Evolutionary conservation across 208 protist species (phyloP).

Genomic region (Plasmodiophora brassicae): DNA sequence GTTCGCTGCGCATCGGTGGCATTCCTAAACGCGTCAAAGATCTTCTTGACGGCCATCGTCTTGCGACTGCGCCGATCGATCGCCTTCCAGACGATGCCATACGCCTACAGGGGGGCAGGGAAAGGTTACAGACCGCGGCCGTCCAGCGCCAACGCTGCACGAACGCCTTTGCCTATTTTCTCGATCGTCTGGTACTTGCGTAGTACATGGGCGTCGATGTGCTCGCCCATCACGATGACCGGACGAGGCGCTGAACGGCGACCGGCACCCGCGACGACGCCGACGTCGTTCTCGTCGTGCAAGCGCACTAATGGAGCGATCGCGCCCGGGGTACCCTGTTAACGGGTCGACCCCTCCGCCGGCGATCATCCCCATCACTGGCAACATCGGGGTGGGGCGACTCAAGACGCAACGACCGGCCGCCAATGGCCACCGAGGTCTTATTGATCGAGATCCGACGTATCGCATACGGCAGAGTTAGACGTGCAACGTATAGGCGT

Average conservation of each 20-base stretch:
- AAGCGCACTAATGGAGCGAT: neutral
- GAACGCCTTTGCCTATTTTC: conserved; percentile 59
- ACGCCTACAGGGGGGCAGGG: conserved; percentile 36
- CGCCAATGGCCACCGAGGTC: no score
- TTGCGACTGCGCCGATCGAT: conserved; percentile 53
- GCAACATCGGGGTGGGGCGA: neutral
- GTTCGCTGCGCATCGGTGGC: conserved; percentile 69
- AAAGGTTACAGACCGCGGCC: neutral
- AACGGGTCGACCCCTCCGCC: neutral
- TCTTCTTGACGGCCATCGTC: conserved; percentile 69
- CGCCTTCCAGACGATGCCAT: conserved; percentile 64
- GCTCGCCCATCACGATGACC: conserved; percentile 43
- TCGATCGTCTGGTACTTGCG: conserved; percentile 58
- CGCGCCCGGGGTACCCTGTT: neutral
- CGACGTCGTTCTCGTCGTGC: neutral
- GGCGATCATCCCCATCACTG: neutral
- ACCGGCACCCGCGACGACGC: neutral
- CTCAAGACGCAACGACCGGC: no score
- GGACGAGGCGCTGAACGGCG: neutral
- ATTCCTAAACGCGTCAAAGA: conserved; percentile 72
- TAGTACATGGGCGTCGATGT: conserved; percentile 60
- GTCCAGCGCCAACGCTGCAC: neutral
- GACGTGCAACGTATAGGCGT: no score
- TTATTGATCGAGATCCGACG: no score
- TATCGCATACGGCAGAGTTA: no score